Base-by-base conservation (phyloP, 2,329 filamentous ascomycete genomes). In the Keithomyces neogunnii region DNA sequence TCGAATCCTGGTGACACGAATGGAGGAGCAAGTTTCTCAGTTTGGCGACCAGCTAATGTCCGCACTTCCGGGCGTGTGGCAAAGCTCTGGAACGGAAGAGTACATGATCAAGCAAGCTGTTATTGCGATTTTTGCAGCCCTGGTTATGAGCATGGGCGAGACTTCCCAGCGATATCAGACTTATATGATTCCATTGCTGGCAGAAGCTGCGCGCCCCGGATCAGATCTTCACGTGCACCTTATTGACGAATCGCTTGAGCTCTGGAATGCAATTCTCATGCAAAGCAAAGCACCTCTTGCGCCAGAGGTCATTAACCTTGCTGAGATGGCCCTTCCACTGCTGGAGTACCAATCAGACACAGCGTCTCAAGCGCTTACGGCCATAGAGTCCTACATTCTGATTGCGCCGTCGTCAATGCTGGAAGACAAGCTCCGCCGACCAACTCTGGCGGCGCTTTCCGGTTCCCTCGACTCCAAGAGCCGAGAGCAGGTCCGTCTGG, bases 41-140 rank as follows among this genome's bases (percentile, higher is more conserved):
- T 85, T 84, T 55, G 88, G 89, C 4, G 89, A 95, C 60, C 82
- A 85, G 53, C 87, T 99, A 54, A 85, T 99, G 67, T 75, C 81
- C 1, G 79, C 90, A 10, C 75, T 97, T 5, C 91, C 92, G 0
- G 76, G 77, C 3, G 75, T 97, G 0, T 99, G 93, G 93, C 84
- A 88, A 54, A 81, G 85, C 48, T 89, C 88, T 3, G 89, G 85
- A 1, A 69, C 73, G 2, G 86, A 95, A 54, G 88, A 93, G 62
- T 89, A 90, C 68, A 81, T 97, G 66, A 87, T 96, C 75, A 97
- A 97, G 68, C 91, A 96, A 68, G 84, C 89, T 1, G 90, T 97
- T 49, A 78, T 97, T 52, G 88, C 87, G 2, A 86, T 97, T 39
- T 82, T 97, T 48, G 78, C 88, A 2, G 85, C 89, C 2, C 75